Evolutionary conservation across 2,329 filamentous ascomycete genomes (phyloP).

Genomic region (Chaetomiaceae sp.): DNA sequence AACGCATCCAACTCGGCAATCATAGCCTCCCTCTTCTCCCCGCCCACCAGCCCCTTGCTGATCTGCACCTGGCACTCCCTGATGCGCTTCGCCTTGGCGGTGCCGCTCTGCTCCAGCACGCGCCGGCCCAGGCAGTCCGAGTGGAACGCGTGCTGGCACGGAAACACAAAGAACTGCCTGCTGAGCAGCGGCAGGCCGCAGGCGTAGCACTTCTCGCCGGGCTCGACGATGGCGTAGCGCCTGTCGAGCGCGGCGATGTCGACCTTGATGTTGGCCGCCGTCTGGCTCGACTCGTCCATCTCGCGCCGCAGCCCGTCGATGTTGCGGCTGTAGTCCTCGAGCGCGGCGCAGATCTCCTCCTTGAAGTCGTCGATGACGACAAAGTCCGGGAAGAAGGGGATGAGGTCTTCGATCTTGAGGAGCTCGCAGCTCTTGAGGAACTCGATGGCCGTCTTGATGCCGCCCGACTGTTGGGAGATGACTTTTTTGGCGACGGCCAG

Average conservation of each 20-base stretch:
- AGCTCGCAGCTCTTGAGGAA: constrained; percentile 90
- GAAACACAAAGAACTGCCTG: constrained; percentile 95
- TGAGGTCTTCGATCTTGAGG: constrained; percentile 90
- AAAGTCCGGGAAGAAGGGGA: constrained; percentile 98
- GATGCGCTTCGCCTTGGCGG: constrained; percentile 73
- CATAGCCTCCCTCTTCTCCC: constrained; percentile 71
- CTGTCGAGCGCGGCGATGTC: constrained; percentile 83
- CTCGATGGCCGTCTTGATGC: constrained; percentile 89
- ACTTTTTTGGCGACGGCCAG: constrained; percentile 92
- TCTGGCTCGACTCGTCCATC: constrained; percentile 91
- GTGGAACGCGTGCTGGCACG: constrained; percentile 96
- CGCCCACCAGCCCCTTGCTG: constrained; percentile 65
- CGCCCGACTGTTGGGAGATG: constrained; percentile 75
- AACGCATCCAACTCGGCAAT: constrained; percentile 87
- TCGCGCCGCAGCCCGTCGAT: constrained; percentile 86
- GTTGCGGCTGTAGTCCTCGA: constrained; percentile 88
- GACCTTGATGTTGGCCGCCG: constrained; percentile 82
- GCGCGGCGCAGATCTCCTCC: constrained; percentile 88
- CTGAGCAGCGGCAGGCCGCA: constrained; percentile 82
- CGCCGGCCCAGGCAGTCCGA: constrained; percentile 86
- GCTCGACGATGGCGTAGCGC: constrained; percentile 93
- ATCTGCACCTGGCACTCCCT: constrained; percentile 81
- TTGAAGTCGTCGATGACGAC: constrained; percentile 99
- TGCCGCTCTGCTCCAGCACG: constrained; percentile 75
- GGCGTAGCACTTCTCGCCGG: constrained; percentile 87